Conservation (phyloP, 2,329 filamentous ascomycete species). For the Fusarium haematococcum region DNA sequence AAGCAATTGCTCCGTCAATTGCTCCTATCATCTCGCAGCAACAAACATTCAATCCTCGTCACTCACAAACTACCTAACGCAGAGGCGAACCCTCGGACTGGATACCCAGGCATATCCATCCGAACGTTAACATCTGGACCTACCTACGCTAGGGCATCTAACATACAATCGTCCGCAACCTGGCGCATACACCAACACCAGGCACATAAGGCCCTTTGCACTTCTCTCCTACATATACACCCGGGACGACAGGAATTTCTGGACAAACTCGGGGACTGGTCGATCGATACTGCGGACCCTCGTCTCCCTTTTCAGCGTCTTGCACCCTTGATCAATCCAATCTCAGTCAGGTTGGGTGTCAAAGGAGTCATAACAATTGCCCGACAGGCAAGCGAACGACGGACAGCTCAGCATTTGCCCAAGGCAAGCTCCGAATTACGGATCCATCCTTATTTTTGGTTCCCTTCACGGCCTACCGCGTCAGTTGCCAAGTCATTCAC, state of each 20-base stretch:
- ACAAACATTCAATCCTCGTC: background rate
- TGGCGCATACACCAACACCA: conserved; percentile 4
- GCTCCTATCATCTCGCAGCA: conserved; percentile 6
- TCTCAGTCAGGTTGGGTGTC: conserved; percentile 30
- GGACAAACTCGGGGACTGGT: conserved; percentile 22
- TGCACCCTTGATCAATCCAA: conserved; percentile 11
- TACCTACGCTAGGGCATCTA: conserved; percentile 20
- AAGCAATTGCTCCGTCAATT: conserved; percentile 35
- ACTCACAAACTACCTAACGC: background rate
- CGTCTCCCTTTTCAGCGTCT: conserved; percentile 18
- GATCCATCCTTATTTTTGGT: conserved; percentile 16
- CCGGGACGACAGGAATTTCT: conserved; percentile 17
- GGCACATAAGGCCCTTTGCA: conserved; percentile 13
- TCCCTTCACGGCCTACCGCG: conserved; percentile 14
- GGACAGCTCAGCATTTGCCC: conserved; percentile 32
- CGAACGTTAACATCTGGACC: background rate
- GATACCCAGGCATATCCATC: conserved; percentile 6
- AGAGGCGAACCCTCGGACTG: conserved; percentile 1
- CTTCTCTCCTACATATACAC: conserved; percentile 11
- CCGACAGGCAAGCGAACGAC: conserved; percentile 27
- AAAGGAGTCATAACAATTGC: conserved; percentile 29
- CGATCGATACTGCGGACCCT: conserved; percentile 21
- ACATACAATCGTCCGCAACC: conserved; percentile 10
- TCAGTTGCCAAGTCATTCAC: conserved; percentile 3
- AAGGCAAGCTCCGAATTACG: conserved; percentile 23